A percentile compares a stretch with the other conserved stretches of the same genome.
Evolutionary conservation across 495 filamentous ascomycete genomes (phyloP).

Genomic region (Haplographium delicatum): DNA sequence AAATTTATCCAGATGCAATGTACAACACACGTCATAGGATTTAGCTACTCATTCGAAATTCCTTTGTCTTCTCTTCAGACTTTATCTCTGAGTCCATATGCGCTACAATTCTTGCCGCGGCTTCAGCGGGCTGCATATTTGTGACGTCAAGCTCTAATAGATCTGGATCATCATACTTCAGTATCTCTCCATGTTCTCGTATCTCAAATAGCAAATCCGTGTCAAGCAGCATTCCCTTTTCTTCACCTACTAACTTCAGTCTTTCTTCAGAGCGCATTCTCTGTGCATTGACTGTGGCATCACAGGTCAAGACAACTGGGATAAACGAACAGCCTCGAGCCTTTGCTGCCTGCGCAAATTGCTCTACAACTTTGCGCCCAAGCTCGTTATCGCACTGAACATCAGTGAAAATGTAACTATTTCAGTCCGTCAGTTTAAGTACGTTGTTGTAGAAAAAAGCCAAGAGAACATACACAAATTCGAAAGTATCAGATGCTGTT

Average conservation of each 20-base stretch:
- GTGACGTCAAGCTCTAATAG: no score
- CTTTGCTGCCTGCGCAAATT: not conserved
- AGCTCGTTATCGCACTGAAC: no score
- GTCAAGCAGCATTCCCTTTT: conserved; percentile 1
- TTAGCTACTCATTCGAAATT: no score
- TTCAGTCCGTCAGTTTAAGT: no score
- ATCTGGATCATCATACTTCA: not conserved
- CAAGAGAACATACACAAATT: not conserved
- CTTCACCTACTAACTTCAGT: not conserved
- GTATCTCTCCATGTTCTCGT: not conserved
- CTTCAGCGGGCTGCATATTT: no score
- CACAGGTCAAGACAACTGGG: not conserved
- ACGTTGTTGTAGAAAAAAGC: not conserved
- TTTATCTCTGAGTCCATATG: no score
- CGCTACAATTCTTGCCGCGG: no score
- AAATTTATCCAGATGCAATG: no score
- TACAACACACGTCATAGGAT: no score
- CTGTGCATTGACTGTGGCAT: not conserved
- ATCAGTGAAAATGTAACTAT: no score
- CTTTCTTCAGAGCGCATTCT: not conserved
- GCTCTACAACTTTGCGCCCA: not conserved
- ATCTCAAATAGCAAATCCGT: not conserved
- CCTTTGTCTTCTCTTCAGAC: no score
- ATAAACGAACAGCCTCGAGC: not conserved
- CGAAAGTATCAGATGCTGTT: not conserved